Conservation (phyloP, 768 basidiomycete genomes). For the Russula compacta region DNA sequence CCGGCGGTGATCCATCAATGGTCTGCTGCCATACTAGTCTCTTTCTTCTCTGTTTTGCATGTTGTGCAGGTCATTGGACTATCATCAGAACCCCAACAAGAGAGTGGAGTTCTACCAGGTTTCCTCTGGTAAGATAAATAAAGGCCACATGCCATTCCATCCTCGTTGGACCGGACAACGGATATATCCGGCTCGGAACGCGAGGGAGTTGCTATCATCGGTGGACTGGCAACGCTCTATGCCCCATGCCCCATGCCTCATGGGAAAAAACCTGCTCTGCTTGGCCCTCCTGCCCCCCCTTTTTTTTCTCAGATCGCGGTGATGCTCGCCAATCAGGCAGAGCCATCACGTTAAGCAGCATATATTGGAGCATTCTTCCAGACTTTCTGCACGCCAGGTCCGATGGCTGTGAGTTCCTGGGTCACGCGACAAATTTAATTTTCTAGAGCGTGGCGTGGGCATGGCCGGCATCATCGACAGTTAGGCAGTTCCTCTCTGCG, state of each 20-base stretch:
- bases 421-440: not conserved
- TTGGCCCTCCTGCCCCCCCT: slow-evolving; percentile 32
- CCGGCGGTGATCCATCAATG: not conserved
- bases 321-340: slow-evolving; percentile 46
- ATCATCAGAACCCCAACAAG: not conserved
- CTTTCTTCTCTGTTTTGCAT: not conserved
- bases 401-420: not conserved
- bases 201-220: no score
- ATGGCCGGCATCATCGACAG: no score
- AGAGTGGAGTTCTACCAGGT: not conserved
- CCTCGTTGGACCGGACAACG: no score
- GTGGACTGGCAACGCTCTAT: not conserved
- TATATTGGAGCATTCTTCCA: not conserved
- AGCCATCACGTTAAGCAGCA: not conserved
- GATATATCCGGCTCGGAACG: no score
- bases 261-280: slow-evolving; percentile 55
- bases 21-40: not conserved
- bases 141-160: no score
- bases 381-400: not conserved
- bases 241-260: not conserved
- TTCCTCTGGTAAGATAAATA: no score
- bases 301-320: slow-evolving; percentile 49
- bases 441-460: not conserved
- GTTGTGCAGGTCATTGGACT: not conserved
- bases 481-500: no score